phyloP scores from a whole-genome alignment of 2,329 filamentous ascomycete species.

The Ilyonectria destructans region DNA sequence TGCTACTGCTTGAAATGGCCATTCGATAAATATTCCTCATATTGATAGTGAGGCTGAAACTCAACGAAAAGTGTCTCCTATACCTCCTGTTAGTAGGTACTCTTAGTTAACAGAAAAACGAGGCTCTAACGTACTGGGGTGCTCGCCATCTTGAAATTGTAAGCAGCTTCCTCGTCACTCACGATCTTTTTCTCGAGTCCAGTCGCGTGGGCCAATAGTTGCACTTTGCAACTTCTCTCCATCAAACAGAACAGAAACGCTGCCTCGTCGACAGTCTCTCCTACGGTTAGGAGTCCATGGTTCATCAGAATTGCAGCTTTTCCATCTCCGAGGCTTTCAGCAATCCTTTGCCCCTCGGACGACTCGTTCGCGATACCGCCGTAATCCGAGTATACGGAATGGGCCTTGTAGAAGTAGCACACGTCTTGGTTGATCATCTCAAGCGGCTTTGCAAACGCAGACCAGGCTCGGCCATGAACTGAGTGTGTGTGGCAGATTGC shows the following conservation, averaged over 20 bases:
- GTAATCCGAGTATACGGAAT: constrained; percentile 72
- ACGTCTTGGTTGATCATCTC: constrained; percentile 75
- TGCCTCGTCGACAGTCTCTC: constrained; percentile 75
- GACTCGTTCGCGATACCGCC: constrained; percentile 73
- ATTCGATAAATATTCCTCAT: constrained; percentile 5
- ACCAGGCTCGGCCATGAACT: constrained; percentile 72
- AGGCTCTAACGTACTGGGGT: constrained; percentile 1
- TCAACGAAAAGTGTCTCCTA: constrained; percentile 18
- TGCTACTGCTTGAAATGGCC: constrained; percentile 14
- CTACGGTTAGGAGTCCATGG: constrained; percentile 75
- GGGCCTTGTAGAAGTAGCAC: constrained; percentile 68
- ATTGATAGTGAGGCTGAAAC: constrained; percentile 20
- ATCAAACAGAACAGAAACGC: constrained; percentile 67
- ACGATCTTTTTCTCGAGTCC: constrained; percentile 7
- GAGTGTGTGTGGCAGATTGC: constrained; percentile 74
- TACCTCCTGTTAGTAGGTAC: neutral
- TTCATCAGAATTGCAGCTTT: constrained; percentile 73
- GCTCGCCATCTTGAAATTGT: constrained; percentile 18
- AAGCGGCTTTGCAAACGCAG: constrained; percentile 68
- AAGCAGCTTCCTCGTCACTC: constrained; percentile 25
- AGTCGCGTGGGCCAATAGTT: constrained; percentile 33
- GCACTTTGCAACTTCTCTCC: constrained; percentile 43
- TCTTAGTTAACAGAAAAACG: too few species aligned
- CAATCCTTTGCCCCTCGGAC: constrained; percentile 71
- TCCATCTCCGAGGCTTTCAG: constrained; percentile 67